Evolutionary conservation across 2,329 filamentous ascomycete species (phyloP).

Genomic region (Stemphylium vesicarium): DNA sequence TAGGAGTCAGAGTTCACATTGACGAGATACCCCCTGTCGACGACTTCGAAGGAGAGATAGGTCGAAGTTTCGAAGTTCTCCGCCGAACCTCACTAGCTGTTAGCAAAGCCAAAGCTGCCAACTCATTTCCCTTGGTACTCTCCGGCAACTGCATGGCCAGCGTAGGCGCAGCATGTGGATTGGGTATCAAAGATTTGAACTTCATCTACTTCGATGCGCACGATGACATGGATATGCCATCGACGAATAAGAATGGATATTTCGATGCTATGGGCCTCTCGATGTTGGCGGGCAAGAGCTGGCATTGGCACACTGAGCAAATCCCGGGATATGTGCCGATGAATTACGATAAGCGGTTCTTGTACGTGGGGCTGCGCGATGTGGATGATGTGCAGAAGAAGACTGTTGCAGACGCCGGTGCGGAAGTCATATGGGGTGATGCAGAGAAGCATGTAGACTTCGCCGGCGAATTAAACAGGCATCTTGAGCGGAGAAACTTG

Average conservation of each 20-base stretch:
- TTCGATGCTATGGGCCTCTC: constrained; percentile 49
- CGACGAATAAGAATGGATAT: constrained; percentile 47
- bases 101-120: not conserved
- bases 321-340: constrained; percentile 37
- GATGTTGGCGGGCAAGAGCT: constrained; percentile 48
- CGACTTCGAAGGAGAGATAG: constrained; percentile 51
- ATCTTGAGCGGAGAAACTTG: not conserved
- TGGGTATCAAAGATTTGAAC: constrained; percentile 31
- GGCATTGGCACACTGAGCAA: constrained; percentile 39
- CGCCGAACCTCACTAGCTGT: constrained; percentile 47
- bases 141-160: constrained; percentile 51
- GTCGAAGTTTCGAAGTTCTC: constrained; percentile 50
- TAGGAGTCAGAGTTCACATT: not conserved
- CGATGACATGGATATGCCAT: constrained; percentile 50
- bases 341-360: constrained; percentile 11
- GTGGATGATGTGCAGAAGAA: not conserved
- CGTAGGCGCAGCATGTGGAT: constrained; percentile 48
- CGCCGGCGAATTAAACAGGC: not conserved
- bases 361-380: not conserved
- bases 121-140: constrained; percentile 50
- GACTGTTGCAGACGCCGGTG: not conserved
- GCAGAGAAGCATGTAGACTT: not conserved
- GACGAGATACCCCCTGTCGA: constrained; percentile 29
- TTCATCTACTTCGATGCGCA: constrained; percentile 56
- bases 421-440: constrained; percentile 1